Base-by-base conservation (phyloP, 306 rosid species). In the Medicago lupulina region DNA sequence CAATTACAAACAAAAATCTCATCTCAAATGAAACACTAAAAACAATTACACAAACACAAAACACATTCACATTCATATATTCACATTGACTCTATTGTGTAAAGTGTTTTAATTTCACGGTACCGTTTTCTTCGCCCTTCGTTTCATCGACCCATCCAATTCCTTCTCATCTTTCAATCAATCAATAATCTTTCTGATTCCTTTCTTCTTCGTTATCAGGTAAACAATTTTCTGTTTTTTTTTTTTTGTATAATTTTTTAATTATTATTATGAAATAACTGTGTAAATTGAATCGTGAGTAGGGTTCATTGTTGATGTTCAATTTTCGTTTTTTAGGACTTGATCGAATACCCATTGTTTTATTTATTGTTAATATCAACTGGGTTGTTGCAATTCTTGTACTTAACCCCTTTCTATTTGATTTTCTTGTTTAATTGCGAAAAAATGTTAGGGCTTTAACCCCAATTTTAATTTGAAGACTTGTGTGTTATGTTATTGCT, bases 271-370 rank as follows among this genome's bases (percentile, higher is more conserved):
- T 28, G 31, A 28, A 28, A 34, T 34, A 34, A 34, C 38, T 34
- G 7, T 34, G 7, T 39, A 39, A 75, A 78, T 63, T 7, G 64
- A 80, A 80, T 79, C 38, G 12, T 60, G 58, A 70, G 43, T 61
- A 17, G 28, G 74, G 46, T 38, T 38, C 67, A 71, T 80, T 73
- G 40, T 28, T 44, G 64, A 67, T 80, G 64, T 71, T 71, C 31
- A 75, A 81, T 55, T 76, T 78, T 58, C 43, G 28, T 44, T 67
- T 25, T 3, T 9, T 65, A 41, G 16, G 54, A 70, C 53, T 66
- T 86, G 25, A 23, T 85, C 39, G 77, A 54, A 43, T 81, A 54
- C 88, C 83, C 85, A 36, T 76, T 75, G 10, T 44, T 70, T 51
- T 69, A 1, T 64, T 66, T 39, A 2, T 77, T 79, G 70, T 71